These are phyloP conservation scores for Arabidopsis thaliana DNA, from an alignment of 345 rosid genomes.

Conservation along the genomic window TAIR10.1 NC_003076.8:19719001-19719500, in stretches of 20 bases:
- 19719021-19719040: too few species aligned
- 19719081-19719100: too few species aligned
- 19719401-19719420: background rate
- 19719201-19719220: background rate
- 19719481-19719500: constrained; percentile 23
- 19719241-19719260: constrained; percentile 13
- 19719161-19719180: background rate
- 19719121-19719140: too few species aligned
- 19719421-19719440: background rate
- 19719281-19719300: constrained; percentile 21
- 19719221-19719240: background rate
- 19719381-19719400: background rate
- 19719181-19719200: background rate
- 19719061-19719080: too few species aligned
- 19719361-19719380: background rate
- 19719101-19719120: too few species aligned
- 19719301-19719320: constrained; percentile 4
- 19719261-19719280: constrained; percentile 4
- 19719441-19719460: constrained; percentile 16
- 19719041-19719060: too few species aligned
- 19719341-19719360: background rate
- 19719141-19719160: background rate
- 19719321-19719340: constrained; percentile 5
- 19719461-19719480: constrained; percentile 3
- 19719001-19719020: too few species aligned